Percentiles rank a stretch among this genome's conserved stretches.
Conservation (phyloP, 169 alveolate genomes). For the Cryptosporidium meleagridis region DNA sequence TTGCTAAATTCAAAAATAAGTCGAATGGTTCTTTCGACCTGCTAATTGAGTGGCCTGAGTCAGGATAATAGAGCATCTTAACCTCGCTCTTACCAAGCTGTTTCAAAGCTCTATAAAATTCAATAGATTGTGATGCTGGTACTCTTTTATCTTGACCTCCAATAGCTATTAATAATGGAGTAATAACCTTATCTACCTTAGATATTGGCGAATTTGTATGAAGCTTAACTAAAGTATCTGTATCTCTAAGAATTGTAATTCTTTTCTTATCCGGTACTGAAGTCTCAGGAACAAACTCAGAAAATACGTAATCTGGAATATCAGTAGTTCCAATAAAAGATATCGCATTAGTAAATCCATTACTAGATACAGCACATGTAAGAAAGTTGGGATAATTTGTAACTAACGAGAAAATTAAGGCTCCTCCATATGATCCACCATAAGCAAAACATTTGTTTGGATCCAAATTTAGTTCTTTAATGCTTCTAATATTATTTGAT, state of each 20-base stretch:
- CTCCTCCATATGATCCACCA: constrained; percentile 74
- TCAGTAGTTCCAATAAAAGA: constrained; percentile 38
- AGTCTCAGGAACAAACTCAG: constrained; percentile 19
- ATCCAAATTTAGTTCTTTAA: constrained; percentile 23
- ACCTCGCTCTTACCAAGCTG: constrained; percentile 39
- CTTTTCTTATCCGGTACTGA: neutral
- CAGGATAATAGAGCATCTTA: constrained; percentile 39
- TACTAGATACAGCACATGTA: constrained; percentile 15
- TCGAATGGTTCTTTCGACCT: neutral
- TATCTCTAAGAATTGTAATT: constrained; percentile 3
- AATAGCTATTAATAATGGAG: constrained; percentile 51
- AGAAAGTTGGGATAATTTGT: constrained; percentile 4
- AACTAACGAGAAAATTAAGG: neutral
- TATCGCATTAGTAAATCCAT: constrained; percentile 49
- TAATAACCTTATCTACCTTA: constrained; percentile 31
- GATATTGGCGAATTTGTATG: constrained; percentile 38
- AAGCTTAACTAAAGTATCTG: constrained; percentile 6
- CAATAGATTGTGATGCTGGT: constrained; percentile 59
- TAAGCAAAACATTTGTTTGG: constrained; percentile 35
- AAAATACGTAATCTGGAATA: constrained; percentile 51
- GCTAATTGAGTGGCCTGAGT: constrained; percentile 12
- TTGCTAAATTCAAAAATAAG: constrained; percentile 11
- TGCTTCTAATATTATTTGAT: neutral
- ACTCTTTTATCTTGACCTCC: constrained; percentile 48
- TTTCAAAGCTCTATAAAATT: constrained; percentile 45